Percentiles rank a stretch among this genome's conserved stretches.
Conservation (phyloP, 192 early-diverging fungal genomes). For the Coemansia sp. region DNA sequence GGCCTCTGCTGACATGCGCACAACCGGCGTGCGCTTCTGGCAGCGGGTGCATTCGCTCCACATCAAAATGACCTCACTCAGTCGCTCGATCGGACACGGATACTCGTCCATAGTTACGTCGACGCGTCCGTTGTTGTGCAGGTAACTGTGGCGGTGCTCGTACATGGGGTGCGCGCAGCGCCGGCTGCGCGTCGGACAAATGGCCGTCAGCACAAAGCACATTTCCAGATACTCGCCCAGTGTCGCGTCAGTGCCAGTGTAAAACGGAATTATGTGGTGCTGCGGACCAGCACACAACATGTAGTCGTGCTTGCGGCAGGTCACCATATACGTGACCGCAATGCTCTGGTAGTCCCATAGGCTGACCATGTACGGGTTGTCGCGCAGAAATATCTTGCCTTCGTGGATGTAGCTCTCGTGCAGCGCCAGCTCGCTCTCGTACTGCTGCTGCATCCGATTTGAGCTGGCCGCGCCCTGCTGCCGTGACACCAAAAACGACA, state of each 20-base stretch:
- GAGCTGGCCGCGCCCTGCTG: conserved; percentile 46
- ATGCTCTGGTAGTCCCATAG: conserved; percentile 53
- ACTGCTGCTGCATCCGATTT: conserved; percentile 50
- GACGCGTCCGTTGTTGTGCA: conserved; percentile 75
- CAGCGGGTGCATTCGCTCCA: conserved; percentile 86
- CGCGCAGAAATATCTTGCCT: conserved; percentile 38
- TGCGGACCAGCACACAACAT: conserved; percentile 64
- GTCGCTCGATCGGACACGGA: conserved; percentile 56
- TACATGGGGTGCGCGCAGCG: conserved; percentile 75
- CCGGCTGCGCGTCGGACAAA: conserved; percentile 58
- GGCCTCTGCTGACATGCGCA: conserved; percentile 78
- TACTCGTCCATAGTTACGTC: conserved; percentile 69
- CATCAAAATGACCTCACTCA: conserved; percentile 79
- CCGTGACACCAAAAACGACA: conserved; percentile 46
- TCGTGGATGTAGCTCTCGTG: conserved; percentile 44
- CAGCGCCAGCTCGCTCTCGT: conserved; percentile 47
- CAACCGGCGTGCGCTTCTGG: conserved; percentile 60
- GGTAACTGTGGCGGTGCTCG: conserved; percentile 82
- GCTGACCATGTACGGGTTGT: conserved; percentile 41
- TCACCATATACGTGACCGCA: conserved; percentile 44
- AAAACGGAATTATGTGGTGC: conserved; percentile 77
- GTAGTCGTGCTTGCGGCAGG: conserved; percentile 43
- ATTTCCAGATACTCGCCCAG: conserved; percentile 85
- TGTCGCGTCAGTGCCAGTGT: conserved; percentile 68
- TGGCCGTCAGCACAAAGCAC: conserved; percentile 61